Conservation (phyloP, 2,329 filamentous ascomycete species). For the Aspergillus tamarii region DNA sequence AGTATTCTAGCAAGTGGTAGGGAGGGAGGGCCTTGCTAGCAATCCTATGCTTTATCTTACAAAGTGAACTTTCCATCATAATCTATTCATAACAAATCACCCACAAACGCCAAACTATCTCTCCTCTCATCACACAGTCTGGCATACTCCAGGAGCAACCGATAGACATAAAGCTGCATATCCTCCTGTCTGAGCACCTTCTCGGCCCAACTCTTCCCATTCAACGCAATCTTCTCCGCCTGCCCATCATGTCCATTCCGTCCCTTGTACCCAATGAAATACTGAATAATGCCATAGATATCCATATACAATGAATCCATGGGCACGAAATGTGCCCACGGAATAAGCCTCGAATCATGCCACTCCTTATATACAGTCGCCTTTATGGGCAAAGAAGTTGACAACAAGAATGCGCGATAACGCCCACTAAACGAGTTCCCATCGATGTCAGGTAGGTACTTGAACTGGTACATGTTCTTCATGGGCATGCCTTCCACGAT, state of each 20-base stretch:
- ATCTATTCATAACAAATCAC: conserved; percentile 10
- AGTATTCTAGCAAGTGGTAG: no score
- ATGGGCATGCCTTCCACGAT: conserved; percentile 33
- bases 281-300: conserved; percentile 73
- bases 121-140: conserved; percentile 45
- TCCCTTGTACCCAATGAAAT: conserved; percentile 66
- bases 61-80: not conserved
- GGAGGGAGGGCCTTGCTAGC: not conserved
- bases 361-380: conserved; percentile 78
- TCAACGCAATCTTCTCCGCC: conserved; percentile 66
- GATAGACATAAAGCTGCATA: conserved; percentile 71
- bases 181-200: conserved; percentile 70
- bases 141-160: conserved; percentile 67
- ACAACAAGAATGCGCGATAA: conserved; percentile 70
- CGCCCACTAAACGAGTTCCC: conserved; percentile 72
- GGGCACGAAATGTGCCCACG: conserved; percentile 81
- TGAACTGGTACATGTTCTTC: conserved; percentile 54
- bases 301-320: conserved; percentile 77
- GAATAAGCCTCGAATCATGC: conserved; percentile 73
- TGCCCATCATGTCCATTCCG: conserved; percentile 51
- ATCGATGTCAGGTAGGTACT: conserved; percentile 76
- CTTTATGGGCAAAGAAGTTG: conserved; percentile 73
- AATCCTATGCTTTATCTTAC: not conserved
- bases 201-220: conserved; percentile 70
- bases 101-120: conserved; percentile 25